Percentiles rank a stretch among this genome's conserved stretches.
These are phyloP conservation scores for Vigna unguiculata DNA, from an alignment of 306 rosid genomes.

Conservation along the genomic window DNA sequence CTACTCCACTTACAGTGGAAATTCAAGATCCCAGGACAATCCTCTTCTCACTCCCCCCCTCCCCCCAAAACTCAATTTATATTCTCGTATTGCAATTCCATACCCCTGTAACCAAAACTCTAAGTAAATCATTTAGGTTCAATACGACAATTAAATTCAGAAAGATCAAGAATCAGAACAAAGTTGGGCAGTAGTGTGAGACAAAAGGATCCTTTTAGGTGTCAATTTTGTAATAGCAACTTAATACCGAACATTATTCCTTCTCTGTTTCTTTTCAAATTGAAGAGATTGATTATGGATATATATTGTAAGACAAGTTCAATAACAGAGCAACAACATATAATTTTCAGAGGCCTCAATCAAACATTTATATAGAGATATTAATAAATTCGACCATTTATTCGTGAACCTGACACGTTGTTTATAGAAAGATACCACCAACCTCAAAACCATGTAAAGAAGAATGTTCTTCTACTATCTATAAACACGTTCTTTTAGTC, in stretches of 20 bases:
- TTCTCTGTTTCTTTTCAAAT: neutral
- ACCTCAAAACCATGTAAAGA: neutral
- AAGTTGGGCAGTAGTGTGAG: neutral
- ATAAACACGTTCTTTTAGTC: neutral
- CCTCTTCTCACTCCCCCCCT: neutral
- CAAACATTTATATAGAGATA: neutral
- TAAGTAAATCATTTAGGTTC: neutral
- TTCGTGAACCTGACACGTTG: neutral
- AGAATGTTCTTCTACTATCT: neutral
- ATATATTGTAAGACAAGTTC: constrained; percentile 8
- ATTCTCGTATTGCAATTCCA: neutral
- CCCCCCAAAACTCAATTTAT: neutral
- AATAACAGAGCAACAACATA: constrained; percentile 17
- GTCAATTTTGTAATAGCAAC: constrained; percentile 26
- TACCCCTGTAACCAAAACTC: neutral
- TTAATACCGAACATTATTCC: neutral
- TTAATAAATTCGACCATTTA: neutral
- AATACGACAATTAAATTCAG: neutral
- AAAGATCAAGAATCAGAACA: neutral
- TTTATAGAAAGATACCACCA: constrained; percentile 7
- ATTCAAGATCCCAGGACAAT: neutral
- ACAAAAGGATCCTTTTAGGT: constrained; percentile 3
- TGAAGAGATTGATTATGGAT: constrained; percentile 25
- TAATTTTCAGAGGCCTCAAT: constrained; percentile 17
- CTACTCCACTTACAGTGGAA: too few relatives aligned